These are phyloP conservation scores for Lachancea mirantina DNA, from an alignment of 805 yeast species.

Conservation along the genomic window DNA sequence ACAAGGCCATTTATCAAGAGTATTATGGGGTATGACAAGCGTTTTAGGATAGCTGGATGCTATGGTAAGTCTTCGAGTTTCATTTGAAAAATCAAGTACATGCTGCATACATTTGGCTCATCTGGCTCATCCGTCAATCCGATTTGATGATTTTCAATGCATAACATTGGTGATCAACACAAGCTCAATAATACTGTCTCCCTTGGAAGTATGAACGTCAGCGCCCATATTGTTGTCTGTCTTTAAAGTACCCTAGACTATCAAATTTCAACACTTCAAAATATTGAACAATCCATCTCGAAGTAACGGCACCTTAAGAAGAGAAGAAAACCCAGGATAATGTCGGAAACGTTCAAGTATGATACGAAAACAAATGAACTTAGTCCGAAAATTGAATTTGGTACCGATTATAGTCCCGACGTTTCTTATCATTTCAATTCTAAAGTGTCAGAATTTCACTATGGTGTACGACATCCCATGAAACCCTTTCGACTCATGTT, in stretches of 20 bases:
- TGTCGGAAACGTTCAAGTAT: slow-evolving; percentile 31
- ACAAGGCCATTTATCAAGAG: too few relatives aligned
- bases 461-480: slow-evolving; percentile 95
- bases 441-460: slow-evolving; percentile 72
- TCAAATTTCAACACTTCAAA: not conserved
- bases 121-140: too few relatives aligned
- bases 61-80: too few relatives aligned
- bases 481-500: slow-evolving; percentile 97
- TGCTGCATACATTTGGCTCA: too few relatives aligned
- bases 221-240: too few relatives aligned
- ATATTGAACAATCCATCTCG: not conserved
- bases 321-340: not conserved
- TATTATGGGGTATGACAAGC: too few relatives aligned
- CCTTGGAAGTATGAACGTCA: too few relatives aligned
- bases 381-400: slow-evolving; percentile 42
- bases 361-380: slow-evolving; percentile 37
- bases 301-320: not conserved
- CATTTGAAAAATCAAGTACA: too few relatives aligned
- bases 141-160: too few relatives aligned
- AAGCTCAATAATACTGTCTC: too few relatives aligned
- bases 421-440: slow-evolving; percentile 89
- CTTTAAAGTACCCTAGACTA: not conserved
- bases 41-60: too few relatives aligned
- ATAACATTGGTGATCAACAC: too few relatives aligned
- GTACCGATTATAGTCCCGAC: slow-evolving; percentile 40